These are phyloP conservation scores for Cucumis melo DNA, from an alignment of 306 rosid species.

Conservation along the genomic window DNA sequence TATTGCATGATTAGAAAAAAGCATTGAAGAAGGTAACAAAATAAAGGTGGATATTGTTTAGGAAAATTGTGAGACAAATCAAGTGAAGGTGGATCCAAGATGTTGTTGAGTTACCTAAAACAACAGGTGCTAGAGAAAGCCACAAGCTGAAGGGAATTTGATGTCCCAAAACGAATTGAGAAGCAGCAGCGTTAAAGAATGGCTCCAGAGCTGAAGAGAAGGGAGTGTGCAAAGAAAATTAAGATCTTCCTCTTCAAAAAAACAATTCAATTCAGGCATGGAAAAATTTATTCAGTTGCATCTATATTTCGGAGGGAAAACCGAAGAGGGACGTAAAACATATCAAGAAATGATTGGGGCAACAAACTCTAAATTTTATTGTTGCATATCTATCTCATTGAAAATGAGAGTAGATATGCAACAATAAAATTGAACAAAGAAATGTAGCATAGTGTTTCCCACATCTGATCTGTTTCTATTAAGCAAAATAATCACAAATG, in stretches of 20 bases:
- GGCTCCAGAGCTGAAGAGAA: conserved; percentile 73
- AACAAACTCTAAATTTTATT: not conserved
- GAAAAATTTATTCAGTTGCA: not conserved
- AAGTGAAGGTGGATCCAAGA: not conserved
- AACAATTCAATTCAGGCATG: not conserved
- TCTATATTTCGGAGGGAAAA: not conserved
- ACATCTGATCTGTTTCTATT: not conserved
- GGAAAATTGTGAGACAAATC: not conserved
- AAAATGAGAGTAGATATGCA: not conserved
- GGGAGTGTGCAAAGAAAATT: not conserved
- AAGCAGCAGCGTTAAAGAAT: conserved; percentile 89
- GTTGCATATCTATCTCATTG: not conserved
- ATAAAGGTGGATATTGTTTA: not conserved
- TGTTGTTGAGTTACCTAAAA: conserved; percentile 40
- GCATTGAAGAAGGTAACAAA: not conserved
- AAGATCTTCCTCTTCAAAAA: not conserved
- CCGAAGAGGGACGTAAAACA: too few relatives aligned
- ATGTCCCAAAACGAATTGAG: conserved; percentile 85
- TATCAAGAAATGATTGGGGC: not conserved
- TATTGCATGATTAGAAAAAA: conserved; percentile 2
- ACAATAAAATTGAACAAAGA: not conserved
- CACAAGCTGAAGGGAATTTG: conserved; percentile 62
- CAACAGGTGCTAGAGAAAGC: conserved; percentile 93
- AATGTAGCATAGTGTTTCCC: not conserved
- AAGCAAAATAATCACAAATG: not conserved